A percentile compares a stretch with the other conserved stretches of the same genome.
phyloP scores from a whole-genome alignment of 2,329 filamentous ascomycete species.

The Lasiodiplodia gonubiensis region DNA sequence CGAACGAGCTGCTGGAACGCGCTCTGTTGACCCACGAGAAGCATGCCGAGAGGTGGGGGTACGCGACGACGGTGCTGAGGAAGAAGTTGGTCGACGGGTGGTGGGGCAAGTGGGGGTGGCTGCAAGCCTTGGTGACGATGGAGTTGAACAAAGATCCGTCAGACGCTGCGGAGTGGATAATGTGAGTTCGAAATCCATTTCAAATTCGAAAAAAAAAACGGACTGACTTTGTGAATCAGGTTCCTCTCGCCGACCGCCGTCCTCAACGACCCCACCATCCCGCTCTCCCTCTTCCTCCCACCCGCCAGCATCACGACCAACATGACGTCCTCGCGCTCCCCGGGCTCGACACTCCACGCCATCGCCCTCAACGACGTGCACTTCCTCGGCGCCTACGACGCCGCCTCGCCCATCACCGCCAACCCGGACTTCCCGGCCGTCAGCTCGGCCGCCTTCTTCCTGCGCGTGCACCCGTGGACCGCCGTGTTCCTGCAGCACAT shows the following conservation, averaged over 20 bases:
- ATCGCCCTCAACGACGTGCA: slow-evolving; percentile 34
- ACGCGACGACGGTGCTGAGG: slow-evolving; percentile 44
- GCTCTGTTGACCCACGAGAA: slow-evolving; percentile 44
- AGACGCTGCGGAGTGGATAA: slow-evolving; percentile 39
- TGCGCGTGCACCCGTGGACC: slow-evolving; percentile 38
- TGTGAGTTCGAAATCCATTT: slow-evolving; percentile 30
- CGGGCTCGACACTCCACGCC: slow-evolving; percentile 33
- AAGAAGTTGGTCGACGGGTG: slow-evolving; percentile 41
- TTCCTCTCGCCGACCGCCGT: slow-evolving; percentile 39
- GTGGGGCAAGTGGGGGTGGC: slow-evolving; percentile 45
- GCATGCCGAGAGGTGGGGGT: slow-evolving; percentile 44
- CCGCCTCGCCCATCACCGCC: slow-evolving; percentile 32
- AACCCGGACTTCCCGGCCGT: slow-evolving; percentile 36
- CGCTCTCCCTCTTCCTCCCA: slow-evolving; percentile 42
- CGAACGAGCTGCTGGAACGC: slow-evolving; percentile 41
- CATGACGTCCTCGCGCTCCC: slow-evolving; percentile 39
- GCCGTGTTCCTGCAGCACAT: slow-evolving; percentile 32
- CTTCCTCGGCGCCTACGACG: slow-evolving; percentile 37
- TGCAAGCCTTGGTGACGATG: slow-evolving; percentile 35
- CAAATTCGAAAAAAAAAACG: neutral
- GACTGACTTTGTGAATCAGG: slow-evolving; percentile 21
- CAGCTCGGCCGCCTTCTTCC: slow-evolving; percentile 39
- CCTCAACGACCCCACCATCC: slow-evolving; percentile 39
- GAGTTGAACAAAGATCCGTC: slow-evolving; percentile 38
- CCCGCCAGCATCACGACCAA: slow-evolving; percentile 36